Percentiles rank a stretch among this genome's conserved stretches.
These are phyloP conservation scores for Diaporthe sp. DNA, from an alignment of 2,329 filamentous ascomycete species.

Conservation along the genomic window DNA sequence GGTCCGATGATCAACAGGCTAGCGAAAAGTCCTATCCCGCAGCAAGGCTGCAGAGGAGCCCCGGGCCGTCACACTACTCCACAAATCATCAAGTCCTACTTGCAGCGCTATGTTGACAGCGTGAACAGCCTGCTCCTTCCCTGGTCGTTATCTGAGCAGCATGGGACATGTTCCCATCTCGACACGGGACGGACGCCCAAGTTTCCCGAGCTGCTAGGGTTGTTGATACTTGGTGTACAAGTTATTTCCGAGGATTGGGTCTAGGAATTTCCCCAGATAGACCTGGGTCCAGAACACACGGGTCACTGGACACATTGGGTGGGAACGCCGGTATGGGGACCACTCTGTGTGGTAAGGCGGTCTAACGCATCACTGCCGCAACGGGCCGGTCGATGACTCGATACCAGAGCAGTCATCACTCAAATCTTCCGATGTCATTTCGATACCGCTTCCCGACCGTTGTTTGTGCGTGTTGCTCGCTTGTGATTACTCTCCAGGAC, in stretches of 20 bases:
- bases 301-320: neutral
- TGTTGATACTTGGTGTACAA: neutral
- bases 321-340: neutral
- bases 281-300: constrained; percentile 2
- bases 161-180: neutral
- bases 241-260: neutral
- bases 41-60: neutral
- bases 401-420: neutral
- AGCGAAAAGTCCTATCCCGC: neutral
- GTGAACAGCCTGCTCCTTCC: neutral
- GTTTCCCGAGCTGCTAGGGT: neutral
- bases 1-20: neutral
- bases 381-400: constrained; percentile 14
- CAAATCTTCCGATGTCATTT: constrained; percentile 4
- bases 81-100: neutral
- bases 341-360: neutral
- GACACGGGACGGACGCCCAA: neutral
- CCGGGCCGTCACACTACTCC: neutral
- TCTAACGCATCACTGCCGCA: neutral
- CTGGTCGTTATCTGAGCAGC: too few species aligned
- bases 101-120: neutral
- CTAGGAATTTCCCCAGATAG: neutral
- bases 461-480: neutral
- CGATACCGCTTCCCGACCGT: neutral
- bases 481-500: neutral